A percentile compares a stretch with the other conserved stretches of the same genome.
Evolutionary conservation across 371 early-diverging fungal species (phyloP).

Genomic region (Mucor circinelloides): DNA sequence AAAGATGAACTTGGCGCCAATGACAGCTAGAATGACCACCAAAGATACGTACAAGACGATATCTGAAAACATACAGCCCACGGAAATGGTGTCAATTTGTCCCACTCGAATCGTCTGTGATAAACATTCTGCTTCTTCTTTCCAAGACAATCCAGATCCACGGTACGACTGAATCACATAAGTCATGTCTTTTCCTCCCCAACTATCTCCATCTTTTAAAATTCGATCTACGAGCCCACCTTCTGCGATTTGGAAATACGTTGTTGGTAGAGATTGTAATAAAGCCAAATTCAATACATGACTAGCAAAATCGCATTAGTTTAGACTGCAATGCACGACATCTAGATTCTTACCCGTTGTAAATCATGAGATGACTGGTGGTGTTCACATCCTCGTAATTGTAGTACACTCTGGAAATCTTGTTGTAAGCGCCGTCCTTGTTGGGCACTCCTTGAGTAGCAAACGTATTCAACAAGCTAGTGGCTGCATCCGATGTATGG

Average conservation of each 20-base stretch:
- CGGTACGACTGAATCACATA: slow-evolving; percentile 28
- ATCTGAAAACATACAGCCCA: slow-evolving; percentile 73
- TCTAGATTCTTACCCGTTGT: slow-evolving; percentile 66
- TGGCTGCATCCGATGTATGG: slow-evolving; percentile 56
- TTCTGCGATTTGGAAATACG: slow-evolving; percentile 24
- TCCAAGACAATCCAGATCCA: slow-evolving; percentile 14
- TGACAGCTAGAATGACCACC: slow-evolving; percentile 63
- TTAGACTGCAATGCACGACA: not conserved
- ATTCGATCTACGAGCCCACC: slow-evolving; percentile 38
- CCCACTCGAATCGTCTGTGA: slow-evolving; percentile 70
- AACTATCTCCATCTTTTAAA: slow-evolving; percentile 13
- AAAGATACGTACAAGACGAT: slow-evolving; percentile 67
- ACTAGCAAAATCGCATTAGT: slow-evolving; percentile 9
- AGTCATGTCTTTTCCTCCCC: slow-evolving; percentile 46
- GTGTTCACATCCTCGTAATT: slow-evolving; percentile 64
- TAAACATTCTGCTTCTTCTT: slow-evolving; percentile 58
- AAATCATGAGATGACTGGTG: slow-evolving; percentile 58
- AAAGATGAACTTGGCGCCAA: slow-evolving; percentile 69
- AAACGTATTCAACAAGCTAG: slow-evolving; percentile 33
- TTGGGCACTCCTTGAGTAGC: slow-evolving; percentile 34
- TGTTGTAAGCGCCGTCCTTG: slow-evolving; percentile 23
- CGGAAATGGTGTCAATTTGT: slow-evolving; percentile 64
- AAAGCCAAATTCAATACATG: slow-evolving; percentile 41
- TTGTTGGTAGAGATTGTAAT: slow-evolving; percentile 36
- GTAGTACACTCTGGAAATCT: slow-evolving; percentile 62